Evolutionary conservation across 495 filamentous ascomycete genomes (phyloP), one percentile per base, ranked within the genome.

Genomic region (Aspergillus bridgeri): DNA sequence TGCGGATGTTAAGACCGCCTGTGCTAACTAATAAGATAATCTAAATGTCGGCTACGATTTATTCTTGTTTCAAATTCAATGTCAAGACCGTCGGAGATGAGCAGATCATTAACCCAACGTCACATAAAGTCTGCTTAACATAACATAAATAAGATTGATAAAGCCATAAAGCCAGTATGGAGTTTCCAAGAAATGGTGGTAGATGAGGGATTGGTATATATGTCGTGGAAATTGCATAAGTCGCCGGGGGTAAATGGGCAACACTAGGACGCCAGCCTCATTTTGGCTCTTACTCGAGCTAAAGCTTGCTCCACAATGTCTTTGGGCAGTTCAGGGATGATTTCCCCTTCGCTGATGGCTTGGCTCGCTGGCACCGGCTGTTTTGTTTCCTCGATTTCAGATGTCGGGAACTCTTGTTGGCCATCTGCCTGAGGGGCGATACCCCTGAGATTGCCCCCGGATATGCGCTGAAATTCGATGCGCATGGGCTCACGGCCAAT

Each of bases 401-500:
- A 54, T 6, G 48, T 47, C 15, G 61, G 33, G 3, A 42, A 6
- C 20, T 48, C 53, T 20, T 48, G 21, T n/a, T 54, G 43, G 1
- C 50, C 57, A 5, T 60, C 33, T 4, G 50, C 44, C 4, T 61
- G 57, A 0, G 58, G 49, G 29, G 54, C 48, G 15, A 59, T 60
- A 47, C 59, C 62, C 46, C 72, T 68, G 0, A 78, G 60, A 19
- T 65, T 65, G 18, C 72, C 75, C 1, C 76, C 76, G 3, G 71
- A 65, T 51, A 78, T 65, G 8, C 76, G 67, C 8, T 62, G 62
- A 21, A 89, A 78, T 51, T 83, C 73, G 50, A 84, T 85, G 48
- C 80, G 77, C 64, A 78, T 75, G 23, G 87, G 86, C 27, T 78
- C 79, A 47, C 81, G 76, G 54, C 79, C 77, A 24, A 90, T 74